Evolutionary conservation across 2,329 filamentous ascomycete species (phyloP).

Genomic region (Hysterium pulicare): DNA sequence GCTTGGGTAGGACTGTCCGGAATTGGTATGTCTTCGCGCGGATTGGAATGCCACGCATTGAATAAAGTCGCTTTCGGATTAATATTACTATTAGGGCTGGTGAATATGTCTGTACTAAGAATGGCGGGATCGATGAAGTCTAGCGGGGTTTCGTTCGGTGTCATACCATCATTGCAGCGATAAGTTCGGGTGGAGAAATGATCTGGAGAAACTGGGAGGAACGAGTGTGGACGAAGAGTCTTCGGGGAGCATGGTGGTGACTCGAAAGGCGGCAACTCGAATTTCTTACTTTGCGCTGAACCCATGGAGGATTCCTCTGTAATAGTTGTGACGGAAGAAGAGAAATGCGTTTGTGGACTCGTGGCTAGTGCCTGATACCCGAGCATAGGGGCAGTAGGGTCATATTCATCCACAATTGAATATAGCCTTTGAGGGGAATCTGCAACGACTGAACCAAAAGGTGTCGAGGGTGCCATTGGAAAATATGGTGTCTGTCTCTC

Average conservation of each 20-base stretch:
- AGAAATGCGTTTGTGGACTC: slow-evolving; percentile 13
- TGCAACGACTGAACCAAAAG: slow-evolving; percentile 16
- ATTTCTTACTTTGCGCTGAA: slow-evolving; percentile 12
- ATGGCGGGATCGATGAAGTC: slow-evolving; percentile 27
- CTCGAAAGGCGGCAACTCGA: slow-evolving; percentile 10
- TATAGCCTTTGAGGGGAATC: slow-evolving; percentile 6
- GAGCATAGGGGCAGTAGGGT: slow-evolving; percentile 17
- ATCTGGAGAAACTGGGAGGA: slow-evolving; percentile 6
- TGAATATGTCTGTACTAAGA: slow-evolving; percentile 21
- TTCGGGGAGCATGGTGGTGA: slow-evolving; percentile 41
- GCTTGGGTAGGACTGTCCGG: slow-evolving; percentile 12
- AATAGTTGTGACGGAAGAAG: slow-evolving; percentile 23
- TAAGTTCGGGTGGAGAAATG: slow-evolving; percentile 13
- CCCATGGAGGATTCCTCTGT: slow-evolving; percentile 21
- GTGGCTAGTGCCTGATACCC: slow-evolving; percentile 18
- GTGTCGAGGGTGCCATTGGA: slow-evolving; percentile 16
- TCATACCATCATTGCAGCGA: slow-evolving; percentile 29
- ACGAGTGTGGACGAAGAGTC: slow-evolving; percentile 20
- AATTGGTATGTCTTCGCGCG: slow-evolving; percentile 13
- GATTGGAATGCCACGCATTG: too few relatives aligned
- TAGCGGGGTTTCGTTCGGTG: slow-evolving; percentile 18
- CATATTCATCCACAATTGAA: slow-evolving; percentile 12
- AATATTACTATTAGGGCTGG: slow-evolving; percentile 15
- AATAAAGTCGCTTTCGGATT: too few relatives aligned
- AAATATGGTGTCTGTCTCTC: slow-evolving; percentile 5